phyloP scores from a whole-genome alignment of 73 alveolate genomes.

The Effrenium voratum region DNA sequence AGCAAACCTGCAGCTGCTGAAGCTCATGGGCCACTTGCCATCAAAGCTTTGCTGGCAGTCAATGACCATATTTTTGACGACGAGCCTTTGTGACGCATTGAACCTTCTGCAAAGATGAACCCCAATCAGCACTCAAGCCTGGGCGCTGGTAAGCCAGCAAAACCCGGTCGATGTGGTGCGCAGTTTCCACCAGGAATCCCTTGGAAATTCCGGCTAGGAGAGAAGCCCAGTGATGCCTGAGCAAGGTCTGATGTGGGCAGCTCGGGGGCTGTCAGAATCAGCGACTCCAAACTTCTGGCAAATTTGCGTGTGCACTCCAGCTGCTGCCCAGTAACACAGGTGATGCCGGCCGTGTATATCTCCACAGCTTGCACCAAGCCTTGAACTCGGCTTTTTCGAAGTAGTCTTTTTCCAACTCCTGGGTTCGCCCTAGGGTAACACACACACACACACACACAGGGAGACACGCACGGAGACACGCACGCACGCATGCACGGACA shows the following conservation, averaged over 20 bases:
- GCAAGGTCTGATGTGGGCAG: no score
- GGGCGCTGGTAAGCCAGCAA: slow-evolving; percentile 45
- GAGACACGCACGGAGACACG: neutral
- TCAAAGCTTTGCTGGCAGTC: neutral
- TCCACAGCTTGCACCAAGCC: slow-evolving; percentile 41
- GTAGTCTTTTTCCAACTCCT: slow-evolving; percentile 30
- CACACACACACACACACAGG: no score
- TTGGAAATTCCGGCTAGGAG: slow-evolving; percentile 10
- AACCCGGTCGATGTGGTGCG: slow-evolving; percentile 38
- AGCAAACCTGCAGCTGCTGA: neutral
- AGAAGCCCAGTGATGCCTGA: slow-evolving; percentile 45
- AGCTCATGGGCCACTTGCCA: neutral
- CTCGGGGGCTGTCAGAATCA: no score
- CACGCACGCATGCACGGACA: neutral
- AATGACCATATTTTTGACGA: no score
- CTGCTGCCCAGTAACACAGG: neutral
- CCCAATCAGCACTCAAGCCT: neutral
- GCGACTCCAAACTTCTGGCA: neutral
- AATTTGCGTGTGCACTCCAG: neutral
- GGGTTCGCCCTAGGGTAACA: neutral
- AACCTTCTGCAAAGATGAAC: neutral
- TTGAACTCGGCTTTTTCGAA: slow-evolving; percentile 27
- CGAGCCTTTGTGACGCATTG: no score
- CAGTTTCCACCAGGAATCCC: slow-evolving; percentile 46
- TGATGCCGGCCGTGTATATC: neutral